phyloP scores from a whole-genome alignment of 176 grass and related monocot species.

The Phyllostachys edulis region DNA sequence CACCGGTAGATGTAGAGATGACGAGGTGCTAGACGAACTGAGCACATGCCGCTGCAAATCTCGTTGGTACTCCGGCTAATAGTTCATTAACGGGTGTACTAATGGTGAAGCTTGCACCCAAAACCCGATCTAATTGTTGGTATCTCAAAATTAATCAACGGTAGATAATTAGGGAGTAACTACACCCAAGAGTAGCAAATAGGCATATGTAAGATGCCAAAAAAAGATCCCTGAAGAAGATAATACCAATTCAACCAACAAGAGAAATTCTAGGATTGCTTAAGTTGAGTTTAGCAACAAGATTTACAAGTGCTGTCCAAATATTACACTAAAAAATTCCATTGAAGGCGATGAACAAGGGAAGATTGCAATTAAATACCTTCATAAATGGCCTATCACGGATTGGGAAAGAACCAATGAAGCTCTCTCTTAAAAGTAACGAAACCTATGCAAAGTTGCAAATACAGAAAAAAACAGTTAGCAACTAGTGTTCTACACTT shows the following conservation, averaged over 20 bases:
- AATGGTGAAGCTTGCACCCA: too few species aligned
- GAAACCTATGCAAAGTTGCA: constrained; percentile 63
- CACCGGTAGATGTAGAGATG: too few species aligned
- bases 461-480: constrained; percentile 28
- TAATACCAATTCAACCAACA: neutral
- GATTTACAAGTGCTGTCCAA: neutral
- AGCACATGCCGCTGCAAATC: too few species aligned
- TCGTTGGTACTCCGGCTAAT: too few species aligned
- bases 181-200: too few species aligned
- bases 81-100: too few species aligned
- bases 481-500: neutral
- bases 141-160: too few species aligned
- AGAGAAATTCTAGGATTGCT: neutral
- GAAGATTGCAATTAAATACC: constrained; percentile 42
- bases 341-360: neutral
- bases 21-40: too few species aligned
- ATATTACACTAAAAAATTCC: constrained; percentile 15
- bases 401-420: constrained; percentile 78
- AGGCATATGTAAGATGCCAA: neutral
- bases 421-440: constrained; percentile 93
- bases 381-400: constrained; percentile 92
- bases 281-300: neutral
- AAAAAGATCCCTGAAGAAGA: neutral
- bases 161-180: too few species aligned
- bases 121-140: too few species aligned